phyloP scores from a whole-genome alignment of 75 land plant genomes.

The Pinus tabuliformis region DNA sequence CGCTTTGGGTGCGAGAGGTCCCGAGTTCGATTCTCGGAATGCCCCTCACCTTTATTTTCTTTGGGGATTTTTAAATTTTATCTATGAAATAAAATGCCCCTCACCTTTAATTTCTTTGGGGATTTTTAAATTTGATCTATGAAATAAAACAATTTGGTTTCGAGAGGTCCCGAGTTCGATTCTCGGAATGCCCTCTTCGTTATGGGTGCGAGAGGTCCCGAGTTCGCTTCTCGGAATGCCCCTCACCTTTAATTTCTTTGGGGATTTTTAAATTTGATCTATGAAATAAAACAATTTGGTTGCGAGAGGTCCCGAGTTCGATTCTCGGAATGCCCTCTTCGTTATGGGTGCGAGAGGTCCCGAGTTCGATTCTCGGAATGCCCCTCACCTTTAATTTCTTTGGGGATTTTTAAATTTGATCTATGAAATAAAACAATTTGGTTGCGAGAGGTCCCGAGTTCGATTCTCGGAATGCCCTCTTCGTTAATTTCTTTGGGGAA shows the following conservation, averaged over 20 bases:
- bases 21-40: conserved; percentile 99
- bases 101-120: too few species aligned
- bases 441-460: conserved; percentile 99
- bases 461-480: conserved; percentile 99
- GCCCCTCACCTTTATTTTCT: too few species aligned
- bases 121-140: too few species aligned
- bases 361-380: too few species aligned
- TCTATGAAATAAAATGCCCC: too few species aligned
- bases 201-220: conserved; percentile 96
- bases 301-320: conserved; percentile 99
- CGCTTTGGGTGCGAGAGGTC: conserved; percentile 80
- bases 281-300: neutral
- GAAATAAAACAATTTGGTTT: conserved; percentile 25
- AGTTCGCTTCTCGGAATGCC: conserved; percentile 99
- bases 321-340: conserved; percentile 99
- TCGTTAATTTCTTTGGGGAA: too few species aligned
- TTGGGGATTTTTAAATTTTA: too few species aligned
- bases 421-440: too few species aligned
- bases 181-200: conserved; percentile 99
- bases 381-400: too few species aligned
- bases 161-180: conserved; percentile 99
- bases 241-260: too few species aligned
- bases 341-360: conserved; percentile 77
- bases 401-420: too few species aligned
- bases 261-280: too few species aligned